phyloP scores from a whole-genome alignment of 768 basidiomycete species.

The Hemileccinum rubropunctum region DNA sequence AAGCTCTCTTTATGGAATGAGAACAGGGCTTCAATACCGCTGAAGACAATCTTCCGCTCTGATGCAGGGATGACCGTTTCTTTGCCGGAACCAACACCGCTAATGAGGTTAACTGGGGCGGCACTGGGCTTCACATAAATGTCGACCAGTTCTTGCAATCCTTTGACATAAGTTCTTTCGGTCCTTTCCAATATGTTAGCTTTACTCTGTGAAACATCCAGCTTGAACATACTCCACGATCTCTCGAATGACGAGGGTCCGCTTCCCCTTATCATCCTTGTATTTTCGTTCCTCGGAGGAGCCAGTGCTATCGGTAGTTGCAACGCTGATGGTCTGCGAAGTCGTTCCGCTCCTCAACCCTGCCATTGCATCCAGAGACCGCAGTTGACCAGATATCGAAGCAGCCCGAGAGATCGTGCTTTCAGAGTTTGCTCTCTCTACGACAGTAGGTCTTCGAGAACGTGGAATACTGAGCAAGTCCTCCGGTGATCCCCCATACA shows the following conservation, averaged over 20 bases:
- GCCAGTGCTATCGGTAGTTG: constrained; percentile 67
- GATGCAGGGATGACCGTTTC: constrained; percentile 83
- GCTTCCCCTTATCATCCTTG: constrained; percentile 87
- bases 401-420: constrained; percentile 52
- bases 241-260: constrained; percentile 82
- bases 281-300: constrained; percentile 81
- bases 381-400: constrained; percentile 54
- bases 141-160: constrained; percentile 89
- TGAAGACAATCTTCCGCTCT: constrained; percentile 91
- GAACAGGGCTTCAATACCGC: constrained; percentile 83
- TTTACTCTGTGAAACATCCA: not conserved
- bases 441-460: constrained; percentile 64
- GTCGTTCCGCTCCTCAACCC: constrained; percentile 58
- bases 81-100: constrained; percentile 67
- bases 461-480: constrained; percentile 39
- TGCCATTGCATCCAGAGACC: constrained; percentile 62
- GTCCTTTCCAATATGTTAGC: constrained; percentile 53
- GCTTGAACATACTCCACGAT: constrained; percentile 73
- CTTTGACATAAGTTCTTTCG: constrained; percentile 91
- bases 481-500: constrained; percentile 54
- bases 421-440: constrained; percentile 45
- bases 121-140: constrained; percentile 91
- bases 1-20: constrained; percentile 93
- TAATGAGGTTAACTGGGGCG: constrained; percentile 64
- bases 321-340: constrained; percentile 70